A percentile compares a stretch with the other conserved stretches of the same genome.
These are phyloP conservation scores for Wickerhamiella vanderwaltii DNA, from an alignment of 805 yeast species.

Conservation along the genomic window DNA sequence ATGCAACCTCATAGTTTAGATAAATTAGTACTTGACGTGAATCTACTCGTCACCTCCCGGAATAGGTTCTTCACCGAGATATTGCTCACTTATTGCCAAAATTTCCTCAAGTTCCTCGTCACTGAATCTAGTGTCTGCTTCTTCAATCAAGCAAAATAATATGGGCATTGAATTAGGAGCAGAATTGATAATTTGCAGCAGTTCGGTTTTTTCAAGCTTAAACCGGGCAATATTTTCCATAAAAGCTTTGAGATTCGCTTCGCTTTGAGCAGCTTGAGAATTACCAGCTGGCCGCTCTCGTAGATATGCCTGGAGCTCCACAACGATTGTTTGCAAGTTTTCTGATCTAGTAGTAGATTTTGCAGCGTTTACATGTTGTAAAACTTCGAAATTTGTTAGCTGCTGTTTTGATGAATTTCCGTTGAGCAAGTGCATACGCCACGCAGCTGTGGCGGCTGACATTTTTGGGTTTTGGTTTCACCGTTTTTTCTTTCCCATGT, in stretches of 20 bases:
- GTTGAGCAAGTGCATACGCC: too few species aligned
- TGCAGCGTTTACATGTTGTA: slow-evolving; percentile 38
- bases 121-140: slow-evolving; percentile 76
- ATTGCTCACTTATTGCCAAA: slow-evolving; percentile 40
- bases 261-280: slow-evolving; percentile 27
- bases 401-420: too few species aligned
- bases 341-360: slow-evolving; percentile 28
- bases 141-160: slow-evolving; percentile 72
- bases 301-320: slow-evolving; percentile 30
- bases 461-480: too few species aligned
- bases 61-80: slow-evolving; percentile 24
- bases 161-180: slow-evolving; percentile 72
- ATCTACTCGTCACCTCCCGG: too few species aligned
- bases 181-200: slow-evolving; percentile 68
- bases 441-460: too few species aligned
- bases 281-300: slow-evolving; percentile 32
- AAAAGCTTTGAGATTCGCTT: slow-evolving; percentile 28
- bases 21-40: too few species aligned
- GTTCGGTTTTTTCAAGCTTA: slow-evolving; percentile 67
- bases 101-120: slow-evolving; percentile 53
- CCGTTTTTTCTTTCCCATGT: too few species aligned
- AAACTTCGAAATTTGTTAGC: slow-evolving; percentile 55
- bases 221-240: slow-evolving; percentile 35
- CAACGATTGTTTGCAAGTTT: slow-evolving; percentile 27
- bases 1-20: too few species aligned